Base-by-base conservation (phyloP, 805 yeast genomes). In the Candida quercuum region DNA sequence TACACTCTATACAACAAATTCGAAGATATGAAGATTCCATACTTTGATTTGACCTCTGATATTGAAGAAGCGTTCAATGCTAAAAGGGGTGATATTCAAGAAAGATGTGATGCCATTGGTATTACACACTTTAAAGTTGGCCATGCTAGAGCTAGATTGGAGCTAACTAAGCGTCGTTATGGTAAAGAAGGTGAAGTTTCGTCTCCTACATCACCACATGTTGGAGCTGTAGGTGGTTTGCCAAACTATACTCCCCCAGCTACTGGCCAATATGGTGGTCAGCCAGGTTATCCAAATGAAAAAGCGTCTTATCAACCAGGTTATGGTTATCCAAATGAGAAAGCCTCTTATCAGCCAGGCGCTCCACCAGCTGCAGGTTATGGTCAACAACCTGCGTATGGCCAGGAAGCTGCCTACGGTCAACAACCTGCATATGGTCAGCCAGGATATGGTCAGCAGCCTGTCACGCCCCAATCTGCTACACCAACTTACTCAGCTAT, bases 11-110 rank as follows among this genome's bases (percentile, higher is more conserved):
- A 86, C 68, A 82, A 74, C 56, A 76, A 85, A 52, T 86, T 91
- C 86, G 96, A 91, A 64, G 95, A 86, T 57, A 80, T 91, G 85
- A 88, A 93, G 66, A 93, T 93, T 48, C 96, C 97, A 13, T 93
- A 93, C 65, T 93, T 93, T 63, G 95, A 93, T 59, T 69, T 93
- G 56, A 69, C 76, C 35, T 72, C 85, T 32, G 98, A 88, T 58
- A 85, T 93, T 45, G 71, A 84, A 38, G 91, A 85, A 58, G 82
- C 89, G 3, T 93, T 81, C 63, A 62, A 59, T 23, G 70, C 69
- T 45, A 93, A 93, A 67, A 80, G 95, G 60, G 99, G 98, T 28
- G 81, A 87, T 49, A 76, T 91, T 34, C 95, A 88, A 56, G 96
- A 89, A 55, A 81, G 78, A 54, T 71, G 96, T 2, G 98, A 91